These are phyloP conservation scores for Nemophila menziesii DNA, from an alignment of 257 asterid genomes.

Conservation along the genomic window DNA sequence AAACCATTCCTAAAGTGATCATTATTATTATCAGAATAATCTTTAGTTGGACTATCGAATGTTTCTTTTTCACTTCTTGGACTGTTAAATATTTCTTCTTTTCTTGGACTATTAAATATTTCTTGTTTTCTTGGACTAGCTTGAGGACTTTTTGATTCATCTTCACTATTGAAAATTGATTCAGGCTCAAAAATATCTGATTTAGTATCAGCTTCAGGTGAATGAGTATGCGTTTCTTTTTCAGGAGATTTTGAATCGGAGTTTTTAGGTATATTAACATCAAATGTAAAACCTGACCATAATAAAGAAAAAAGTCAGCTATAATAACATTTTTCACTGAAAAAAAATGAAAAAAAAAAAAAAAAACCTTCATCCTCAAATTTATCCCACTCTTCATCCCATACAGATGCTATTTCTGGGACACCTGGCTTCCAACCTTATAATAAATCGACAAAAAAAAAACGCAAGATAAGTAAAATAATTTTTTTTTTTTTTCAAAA, in stretches of 20 bases:
- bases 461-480: neutral
- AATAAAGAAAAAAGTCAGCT: constrained; percentile 14
- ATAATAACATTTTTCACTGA: neutral
- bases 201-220: constrained; percentile 49
- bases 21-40: constrained; percentile 46
- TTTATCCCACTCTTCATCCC: constrained; percentile 99
- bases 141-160: constrained; percentile 69
- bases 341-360: constrained; percentile 3
- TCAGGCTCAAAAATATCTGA: constrained; percentile 57
- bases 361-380: constrained; percentile 87
- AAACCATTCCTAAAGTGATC: constrained; percentile 54
- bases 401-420: constrained; percentile 69
- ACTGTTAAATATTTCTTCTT: constrained; percentile 45
- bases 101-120: constrained; percentile 48
- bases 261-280: constrained; percentile 43
- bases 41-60: constrained; percentile 60
- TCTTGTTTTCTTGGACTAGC: constrained; percentile 58
- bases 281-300: constrained; percentile 68
- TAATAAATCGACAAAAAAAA: constrained; percentile 5
- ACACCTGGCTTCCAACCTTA: constrained; percentile 97
- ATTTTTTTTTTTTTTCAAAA: neutral
- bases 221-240: constrained; percentile 35
- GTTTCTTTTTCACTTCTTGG: constrained; percentile 44
- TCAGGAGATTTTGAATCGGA: constrained; percentile 34
- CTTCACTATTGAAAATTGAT: constrained; percentile 53